Percentiles rank a stretch among this genome's conserved stretches.
These are phyloP conservation scores for Nigrospora osmanthi DNA, from an alignment of 2,329 filamentous ascomycete genomes.

Conservation along the genomic window DNA sequence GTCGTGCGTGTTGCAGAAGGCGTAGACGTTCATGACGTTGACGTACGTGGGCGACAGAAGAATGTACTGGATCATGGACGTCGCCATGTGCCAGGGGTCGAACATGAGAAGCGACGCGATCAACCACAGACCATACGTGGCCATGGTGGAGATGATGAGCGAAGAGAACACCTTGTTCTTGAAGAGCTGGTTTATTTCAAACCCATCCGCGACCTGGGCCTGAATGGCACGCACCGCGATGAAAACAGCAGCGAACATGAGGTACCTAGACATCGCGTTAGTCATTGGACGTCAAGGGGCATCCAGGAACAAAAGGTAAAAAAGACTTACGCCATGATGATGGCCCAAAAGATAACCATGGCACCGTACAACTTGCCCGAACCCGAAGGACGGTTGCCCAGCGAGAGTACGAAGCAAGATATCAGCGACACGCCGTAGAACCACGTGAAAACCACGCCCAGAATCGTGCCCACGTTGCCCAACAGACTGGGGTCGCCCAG, in stretches of 20 bases:
- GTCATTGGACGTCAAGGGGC: background rate
- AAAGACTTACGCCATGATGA: slow-evolving; percentile 75
- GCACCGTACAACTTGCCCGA: slow-evolving; percentile 91
- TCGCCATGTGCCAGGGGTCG: slow-evolving; percentile 99
- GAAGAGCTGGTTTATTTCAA: slow-evolving; percentile 67
- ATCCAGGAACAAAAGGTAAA: background rate
- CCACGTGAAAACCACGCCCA: slow-evolving; percentile 93
- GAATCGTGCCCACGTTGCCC: slow-evolving; percentile 67
- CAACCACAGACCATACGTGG: slow-evolving; percentile 90
- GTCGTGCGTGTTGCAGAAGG: slow-evolving; percentile 97
- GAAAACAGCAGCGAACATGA: slow-evolving; percentile 91
- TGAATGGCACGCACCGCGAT: slow-evolving; percentile 86
- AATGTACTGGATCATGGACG: slow-evolving; percentile 90
- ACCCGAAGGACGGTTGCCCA: slow-evolving; percentile 91
- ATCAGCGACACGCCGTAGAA: slow-evolving; percentile 86
- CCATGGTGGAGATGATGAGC: slow-evolving; percentile 83
- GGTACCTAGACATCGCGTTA: slow-evolving; percentile 46
- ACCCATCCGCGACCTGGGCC: slow-evolving; percentile 57
- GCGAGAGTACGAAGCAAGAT: slow-evolving; percentile 87
- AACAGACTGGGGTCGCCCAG: slow-evolving; percentile 63
- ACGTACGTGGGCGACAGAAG: slow-evolving; percentile 93
- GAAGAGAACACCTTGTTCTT: slow-evolving; percentile 87
- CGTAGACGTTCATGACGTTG: slow-evolving; percentile 98
- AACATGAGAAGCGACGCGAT: slow-evolving; percentile 89
- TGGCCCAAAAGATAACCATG: slow-evolving; percentile 97